Evolutionary conservation across 2,329 filamentous ascomycete genomes (phyloP), one percentile per base, ranked within the genome.

Genomic region (Cercospora zeae-maydis): DNA sequence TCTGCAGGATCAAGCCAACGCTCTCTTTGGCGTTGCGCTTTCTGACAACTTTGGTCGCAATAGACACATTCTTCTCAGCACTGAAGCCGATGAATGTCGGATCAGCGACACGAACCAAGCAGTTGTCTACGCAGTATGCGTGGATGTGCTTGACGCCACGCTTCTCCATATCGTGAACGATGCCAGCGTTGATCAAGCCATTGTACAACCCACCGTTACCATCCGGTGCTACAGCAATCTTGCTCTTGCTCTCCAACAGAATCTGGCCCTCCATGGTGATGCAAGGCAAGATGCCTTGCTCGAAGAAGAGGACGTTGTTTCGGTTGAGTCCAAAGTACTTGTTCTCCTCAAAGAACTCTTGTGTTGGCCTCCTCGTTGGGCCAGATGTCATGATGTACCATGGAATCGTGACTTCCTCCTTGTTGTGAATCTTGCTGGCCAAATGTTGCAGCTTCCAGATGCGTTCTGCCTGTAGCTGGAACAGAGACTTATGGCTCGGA

Each of bases 381-480:
- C 95, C 95, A 73, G 92, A 96, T 72, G 95, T 99, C 95, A 99
- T 99, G 78, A 99, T 92, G 80, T 99, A 99, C 95, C 95, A 99
- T 11, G 95, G 95, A 45, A 98, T 88, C 33, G 89, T 82, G 47
- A 86, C 86, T 54, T 81, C 81, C 64, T 79, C 81, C 69, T 83
- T 83, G 62, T 84, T 84, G 59, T 85, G 82, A 75, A 88, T 86
- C 77, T 89, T 87, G 71, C 87, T 83, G 47, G 93, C 93, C 67
- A 98, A 82, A 72, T 87, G 80, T 80, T 98, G 90, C 8, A 96
- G 80, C 81, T 92, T 96, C 73, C 84, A 84, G 75, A 99, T 98
- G 59, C 95, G 85, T 85, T 99, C 93, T 49, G 90, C 95, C 79
- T 99, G 95, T 71, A 99, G 90, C 82, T 98, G 93, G 84, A 99